Evolutionary conservation across 1,284 basidiomycete genomes (phyloP).

Genomic region (Neonothopanus nambi): DNA sequence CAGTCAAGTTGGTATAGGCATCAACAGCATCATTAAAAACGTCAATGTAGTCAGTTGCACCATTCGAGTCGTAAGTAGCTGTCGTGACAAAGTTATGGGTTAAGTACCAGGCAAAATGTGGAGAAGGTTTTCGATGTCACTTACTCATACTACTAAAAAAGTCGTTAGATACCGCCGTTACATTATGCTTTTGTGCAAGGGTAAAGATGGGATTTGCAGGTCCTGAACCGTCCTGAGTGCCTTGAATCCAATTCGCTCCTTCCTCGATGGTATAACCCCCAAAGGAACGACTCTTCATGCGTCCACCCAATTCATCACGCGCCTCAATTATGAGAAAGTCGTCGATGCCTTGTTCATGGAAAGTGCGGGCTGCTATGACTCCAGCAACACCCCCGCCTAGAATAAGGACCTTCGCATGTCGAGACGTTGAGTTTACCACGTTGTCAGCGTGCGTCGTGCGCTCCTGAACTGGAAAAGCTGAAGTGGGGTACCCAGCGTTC

Average conservation of each 20-base stretch:
- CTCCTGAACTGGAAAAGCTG: too few relatives aligned
- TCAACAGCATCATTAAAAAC: constrained; percentile 44
- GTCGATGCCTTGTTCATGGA: constrained; percentile 55
- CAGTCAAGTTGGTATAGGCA: constrained; percentile 42
- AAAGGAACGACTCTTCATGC: constrained; percentile 51
- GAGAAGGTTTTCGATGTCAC: constrained; percentile 23
- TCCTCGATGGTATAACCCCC: constrained; percentile 54
- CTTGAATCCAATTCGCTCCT: constrained; percentile 75
- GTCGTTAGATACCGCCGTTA: constrained; percentile 46
- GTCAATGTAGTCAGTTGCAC: constrained; percentile 47
- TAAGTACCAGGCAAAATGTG: background rate
- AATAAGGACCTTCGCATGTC: constrained; percentile 30
- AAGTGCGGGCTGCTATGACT: constrained; percentile 62
- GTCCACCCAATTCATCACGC: constrained; percentile 58
- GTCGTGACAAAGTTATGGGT: constrained; percentile 38
- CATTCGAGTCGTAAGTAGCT: constrained; percentile 43
- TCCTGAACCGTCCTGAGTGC: constrained; percentile 51
- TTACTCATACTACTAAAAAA: constrained; percentile 51
- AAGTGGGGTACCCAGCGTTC: too few relatives aligned
- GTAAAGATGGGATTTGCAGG: constrained; percentile 60
- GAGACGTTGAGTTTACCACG: background rate
- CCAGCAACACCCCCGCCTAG: constrained; percentile 68
- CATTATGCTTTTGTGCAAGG: constrained; percentile 58
- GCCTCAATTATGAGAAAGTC: constrained; percentile 63
- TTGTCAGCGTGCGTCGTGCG: too few relatives aligned